Evolutionary conservation across 2,329 filamentous ascomycete genomes (phyloP).

Genomic region (Trichoderma harzianum): DNA sequence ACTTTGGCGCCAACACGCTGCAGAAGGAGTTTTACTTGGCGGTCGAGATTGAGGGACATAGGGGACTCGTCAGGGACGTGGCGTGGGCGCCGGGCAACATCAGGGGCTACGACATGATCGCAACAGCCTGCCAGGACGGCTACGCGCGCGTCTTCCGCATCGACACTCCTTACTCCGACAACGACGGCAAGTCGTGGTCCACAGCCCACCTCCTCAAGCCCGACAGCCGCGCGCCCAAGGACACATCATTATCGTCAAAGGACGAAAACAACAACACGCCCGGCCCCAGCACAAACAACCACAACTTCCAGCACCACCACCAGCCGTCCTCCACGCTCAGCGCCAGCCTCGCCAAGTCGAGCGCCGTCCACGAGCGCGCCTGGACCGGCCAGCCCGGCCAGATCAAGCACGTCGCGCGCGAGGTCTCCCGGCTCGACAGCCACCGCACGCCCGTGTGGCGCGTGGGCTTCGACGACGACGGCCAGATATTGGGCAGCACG

Average conservation of each 20-base stretch:
- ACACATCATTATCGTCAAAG: conserved; percentile 29
- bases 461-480: conserved; percentile 66
- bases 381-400: conserved; percentile 61
- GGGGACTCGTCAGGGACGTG: conserved; percentile 77
- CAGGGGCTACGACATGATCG: conserved; percentile 83
- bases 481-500: conserved; percentile 70
- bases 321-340: conserved; percentile 46
- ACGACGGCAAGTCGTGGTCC: conserved; percentile 51
- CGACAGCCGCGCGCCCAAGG: conserved; percentile 26
- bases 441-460: conserved; percentile 73
- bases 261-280: conserved; percentile 26
- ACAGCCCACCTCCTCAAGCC: conserved; percentile 42
- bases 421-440: conserved; percentile 63
- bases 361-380: conserved; percentile 44
- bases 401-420: conserved; percentile 55
- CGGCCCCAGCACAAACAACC: conserved; percentile 18
- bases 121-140: conserved; percentile 90
- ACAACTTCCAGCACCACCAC: conserved; percentile 26
- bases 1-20: conserved; percentile 51
- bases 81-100: conserved; percentile 92
- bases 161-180: conserved; percentile 52
- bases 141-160: conserved; percentile 84
- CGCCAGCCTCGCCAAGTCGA: conserved; percentile 51
- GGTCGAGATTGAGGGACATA: conserved; percentile 69
- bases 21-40: conserved; percentile 82